These are phyloP conservation scores for Penicillium lagena DNA, from an alignment of 495 filamentous ascomycete species.

Conservation along the genomic window DNA sequence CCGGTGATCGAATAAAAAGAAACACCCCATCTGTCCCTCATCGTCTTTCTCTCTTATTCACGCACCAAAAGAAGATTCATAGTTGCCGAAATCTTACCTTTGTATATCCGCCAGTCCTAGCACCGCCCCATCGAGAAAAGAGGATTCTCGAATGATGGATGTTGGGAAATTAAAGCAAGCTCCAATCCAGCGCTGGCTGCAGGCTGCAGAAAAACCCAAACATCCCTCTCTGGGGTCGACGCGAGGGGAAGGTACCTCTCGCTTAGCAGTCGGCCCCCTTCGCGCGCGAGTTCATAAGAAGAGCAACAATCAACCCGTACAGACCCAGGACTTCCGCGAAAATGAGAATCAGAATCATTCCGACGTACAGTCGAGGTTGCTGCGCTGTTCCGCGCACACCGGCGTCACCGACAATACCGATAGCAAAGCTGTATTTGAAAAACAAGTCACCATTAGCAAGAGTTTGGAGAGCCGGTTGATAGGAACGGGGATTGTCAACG, in stretches of 20 bases:
- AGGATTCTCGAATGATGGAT: background rate
- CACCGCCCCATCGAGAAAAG: background rate
- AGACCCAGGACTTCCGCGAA: constrained; percentile 99
- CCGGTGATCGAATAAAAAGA: constrained; percentile 11
- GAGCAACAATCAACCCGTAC: constrained; percentile 95
- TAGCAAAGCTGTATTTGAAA: constrained; percentile 62
- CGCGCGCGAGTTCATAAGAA: constrained; percentile 91
- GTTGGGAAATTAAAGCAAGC: background rate
- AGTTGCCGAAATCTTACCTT: constrained; percentile 12
- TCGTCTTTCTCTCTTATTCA: too few species aligned
- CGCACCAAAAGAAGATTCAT: too few species aligned
- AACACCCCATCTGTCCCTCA: background rate
- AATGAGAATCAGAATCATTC: constrained; percentile 99
- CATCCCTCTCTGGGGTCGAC: background rate
- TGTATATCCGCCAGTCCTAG: constrained; percentile 3
- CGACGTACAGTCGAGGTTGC: constrained; percentile 95
- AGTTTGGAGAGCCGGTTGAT: background rate
- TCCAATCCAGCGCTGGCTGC: background rate
- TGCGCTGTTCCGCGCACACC: constrained; percentile 98
- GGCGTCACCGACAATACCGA: constrained; percentile 98
- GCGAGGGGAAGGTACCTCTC: constrained; percentile 7
- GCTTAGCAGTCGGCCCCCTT: constrained; percentile 30
- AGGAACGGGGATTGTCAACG: constrained; percentile 8
- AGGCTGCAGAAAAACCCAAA: too few species aligned
- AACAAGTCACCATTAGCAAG: constrained; percentile 5